These are phyloP conservation scores for Oryza coarctata DNA, from an alignment of 176 grass and related monocot species.

Conservation along the genomic window DNA sequence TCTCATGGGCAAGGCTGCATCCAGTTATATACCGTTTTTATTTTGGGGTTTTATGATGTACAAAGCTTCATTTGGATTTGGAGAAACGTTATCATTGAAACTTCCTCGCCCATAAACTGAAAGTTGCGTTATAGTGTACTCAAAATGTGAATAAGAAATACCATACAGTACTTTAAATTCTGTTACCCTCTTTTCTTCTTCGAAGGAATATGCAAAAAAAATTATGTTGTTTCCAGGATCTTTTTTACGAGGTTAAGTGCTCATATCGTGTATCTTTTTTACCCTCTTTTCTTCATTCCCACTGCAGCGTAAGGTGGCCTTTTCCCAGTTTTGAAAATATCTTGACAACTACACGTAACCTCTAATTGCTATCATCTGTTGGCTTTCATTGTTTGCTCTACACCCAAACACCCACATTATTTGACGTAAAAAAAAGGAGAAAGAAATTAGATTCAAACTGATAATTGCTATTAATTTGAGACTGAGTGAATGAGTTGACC, in stretches of 20 bases:
- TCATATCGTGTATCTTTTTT: neutral
- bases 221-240: neutral
- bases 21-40: neutral
- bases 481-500: neutral
- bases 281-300: neutral
- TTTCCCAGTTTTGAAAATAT: neutral
- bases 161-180: neutral
- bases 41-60: slow-evolving; percentile 24
- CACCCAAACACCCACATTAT: neutral
- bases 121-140: neutral
- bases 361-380: neutral
- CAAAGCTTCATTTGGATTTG: slow-evolving; percentile 6
- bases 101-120: neutral
- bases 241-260: neutral
- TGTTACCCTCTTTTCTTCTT: neutral
- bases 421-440: neutral
- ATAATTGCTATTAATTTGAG: neutral
- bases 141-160: slow-evolving; percentile 12
- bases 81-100: slow-evolving; percentile 16
- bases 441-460: neutral
- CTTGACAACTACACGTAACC: no score
- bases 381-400: neutral
- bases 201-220: neutral
- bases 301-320: neutral
- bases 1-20: slow-evolving; percentile 13